These are phyloP conservation scores for Ganoderma boninense DNA, from an alignment of 1,284 basidiomycete species.

Conservation along the genomic window DNA sequence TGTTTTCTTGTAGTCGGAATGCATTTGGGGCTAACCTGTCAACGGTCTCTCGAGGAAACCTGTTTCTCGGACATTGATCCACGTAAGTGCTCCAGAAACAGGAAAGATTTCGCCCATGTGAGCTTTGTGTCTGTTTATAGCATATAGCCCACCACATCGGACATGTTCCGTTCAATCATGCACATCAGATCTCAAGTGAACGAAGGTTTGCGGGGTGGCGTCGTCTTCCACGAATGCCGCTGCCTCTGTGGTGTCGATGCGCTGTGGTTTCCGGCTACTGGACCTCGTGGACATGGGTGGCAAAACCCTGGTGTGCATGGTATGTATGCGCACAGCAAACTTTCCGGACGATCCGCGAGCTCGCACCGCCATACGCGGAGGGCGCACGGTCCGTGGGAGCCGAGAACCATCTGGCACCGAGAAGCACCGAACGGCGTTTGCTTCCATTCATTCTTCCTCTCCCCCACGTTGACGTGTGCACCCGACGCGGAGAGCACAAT, in stretches of 20 bases:
- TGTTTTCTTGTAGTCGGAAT: too few relatives aligned
- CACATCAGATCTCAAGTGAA: neutral
- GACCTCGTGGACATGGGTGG: too few relatives aligned
- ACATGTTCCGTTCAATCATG: neutral
- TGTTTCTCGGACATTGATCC: neutral
- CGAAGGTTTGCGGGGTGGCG: neutral
- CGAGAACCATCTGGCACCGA: neutral
- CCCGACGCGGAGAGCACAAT: neutral
- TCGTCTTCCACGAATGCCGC: neutral
- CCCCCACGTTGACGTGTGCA: neutral
- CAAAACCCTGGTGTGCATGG: too few relatives aligned
- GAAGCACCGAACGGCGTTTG: neutral
- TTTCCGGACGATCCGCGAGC: neutral
- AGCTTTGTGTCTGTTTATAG: neutral
- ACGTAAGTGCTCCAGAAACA: neutral
- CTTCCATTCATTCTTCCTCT: constrained; percentile 2
- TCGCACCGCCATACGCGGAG: neutral
- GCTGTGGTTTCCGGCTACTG: too few relatives aligned
- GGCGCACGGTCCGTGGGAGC: neutral
- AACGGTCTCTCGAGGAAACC: too few relatives aligned
- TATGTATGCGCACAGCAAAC: neutral
- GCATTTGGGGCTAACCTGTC: too few relatives aligned
- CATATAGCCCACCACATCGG: neutral
- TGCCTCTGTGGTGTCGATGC: too few relatives aligned
- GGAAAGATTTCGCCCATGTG: neutral